Percentiles rank a stretch among this genome's conserved stretches.
These are phyloP conservation scores for Chaetomiaceae sp. DNA, from an alignment of 2,329 filamentous ascomycete genomes.

Conservation along the genomic window DNA sequence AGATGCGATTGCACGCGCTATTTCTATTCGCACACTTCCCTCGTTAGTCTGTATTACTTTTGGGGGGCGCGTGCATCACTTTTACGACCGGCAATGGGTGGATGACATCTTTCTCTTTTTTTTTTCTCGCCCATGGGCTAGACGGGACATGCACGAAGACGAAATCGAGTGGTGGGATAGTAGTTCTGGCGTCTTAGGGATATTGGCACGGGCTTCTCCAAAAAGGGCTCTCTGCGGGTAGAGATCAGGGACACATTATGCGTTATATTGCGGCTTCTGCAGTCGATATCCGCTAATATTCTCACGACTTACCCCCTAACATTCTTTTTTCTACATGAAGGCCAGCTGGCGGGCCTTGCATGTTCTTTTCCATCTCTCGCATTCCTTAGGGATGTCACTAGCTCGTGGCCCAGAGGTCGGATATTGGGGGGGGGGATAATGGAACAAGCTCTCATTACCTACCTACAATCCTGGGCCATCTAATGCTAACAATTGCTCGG, in stretches of 20 bases:
- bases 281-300: constrained; percentile 26
- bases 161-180: constrained; percentile 22
- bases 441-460: constrained; percentile 20
- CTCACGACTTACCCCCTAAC: constrained; percentile 25
- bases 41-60: constrained; percentile 28
- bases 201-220: constrained; percentile 22
- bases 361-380: constrained; percentile 22
- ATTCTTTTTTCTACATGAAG: constrained; percentile 20
- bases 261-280: constrained; percentile 30
- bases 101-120: constrained; percentile 13
- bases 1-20: constrained; percentile 21
- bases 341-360: constrained; percentile 1
- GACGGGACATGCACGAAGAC: constrained; percentile 17
- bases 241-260: constrained; percentile 26
- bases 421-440: constrained; percentile 13
- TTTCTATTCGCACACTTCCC: constrained; percentile 22
- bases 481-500: no score
- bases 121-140: constrained; percentile 14
- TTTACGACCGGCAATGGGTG: constrained; percentile 30
- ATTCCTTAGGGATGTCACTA: constrained; percentile 28
- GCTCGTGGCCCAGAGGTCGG: constrained; percentile 17
- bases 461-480: no score
- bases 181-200: constrained; percentile 25
- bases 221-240: constrained; percentile 22
- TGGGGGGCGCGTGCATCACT: constrained; percentile 27